Evolutionary conservation across 257 asterid species (phyloP).

Genomic region (Rehmannia glutinosa): DNA sequence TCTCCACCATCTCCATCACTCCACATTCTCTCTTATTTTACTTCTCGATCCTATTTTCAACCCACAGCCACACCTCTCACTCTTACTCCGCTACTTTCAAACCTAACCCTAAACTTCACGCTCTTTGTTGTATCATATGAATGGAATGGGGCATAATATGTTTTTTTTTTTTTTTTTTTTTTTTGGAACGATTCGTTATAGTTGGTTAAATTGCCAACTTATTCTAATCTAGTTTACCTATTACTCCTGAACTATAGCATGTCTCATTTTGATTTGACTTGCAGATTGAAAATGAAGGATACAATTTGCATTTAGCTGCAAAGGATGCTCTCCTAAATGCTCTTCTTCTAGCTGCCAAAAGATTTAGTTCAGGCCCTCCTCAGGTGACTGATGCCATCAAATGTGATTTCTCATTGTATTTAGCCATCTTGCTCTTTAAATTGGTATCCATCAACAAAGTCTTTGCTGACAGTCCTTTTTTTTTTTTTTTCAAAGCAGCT

Average conservation of each 20-base stretch:
- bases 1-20: neutral
- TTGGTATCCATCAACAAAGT: neutral
- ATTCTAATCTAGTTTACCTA: neutral
- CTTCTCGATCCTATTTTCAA: neutral
- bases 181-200: neutral
- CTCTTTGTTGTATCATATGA: no score
- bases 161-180: no score
- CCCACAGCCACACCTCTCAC: no score
- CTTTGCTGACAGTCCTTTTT: slow-evolving; percentile 22
- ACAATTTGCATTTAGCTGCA: slow-evolving; percentile 55
- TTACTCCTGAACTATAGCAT: neutral
- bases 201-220: neutral
- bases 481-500: slow-evolving; percentile 46
- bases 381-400: slow-evolving; percentile 48
- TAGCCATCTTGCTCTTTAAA: neutral
- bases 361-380: slow-evolving; percentile 80
- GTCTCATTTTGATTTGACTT: neutral
- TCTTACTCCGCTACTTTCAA: no score
- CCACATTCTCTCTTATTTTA: neutral
- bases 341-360: slow-evolving; percentile 74
- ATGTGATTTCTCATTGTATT: slow-evolving; percentile 1
- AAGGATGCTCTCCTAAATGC: slow-evolving; percentile 74
- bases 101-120: neutral
- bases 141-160: no score
- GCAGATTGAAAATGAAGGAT: slow-evolving; percentile 77